phyloP scores from a whole-genome alignment of 805 yeast genomes.

The Candida dendrica region DNA sequence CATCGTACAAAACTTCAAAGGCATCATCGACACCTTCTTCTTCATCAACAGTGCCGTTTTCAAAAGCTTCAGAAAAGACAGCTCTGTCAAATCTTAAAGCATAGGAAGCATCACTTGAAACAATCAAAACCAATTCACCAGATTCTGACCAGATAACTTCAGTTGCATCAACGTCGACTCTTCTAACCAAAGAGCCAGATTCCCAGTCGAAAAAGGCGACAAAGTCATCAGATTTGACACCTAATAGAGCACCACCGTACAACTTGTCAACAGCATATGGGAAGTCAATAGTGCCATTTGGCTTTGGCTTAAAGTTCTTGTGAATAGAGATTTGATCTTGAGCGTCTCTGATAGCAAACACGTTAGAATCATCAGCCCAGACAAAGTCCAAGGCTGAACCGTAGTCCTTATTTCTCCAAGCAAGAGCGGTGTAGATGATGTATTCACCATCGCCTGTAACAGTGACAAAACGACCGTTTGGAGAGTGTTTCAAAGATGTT shows the following conservation, averaged over 20 bases:
- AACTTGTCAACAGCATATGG: constrained; percentile 72
- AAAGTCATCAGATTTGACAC: constrained; percentile 77
- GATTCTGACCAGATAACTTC: constrained; percentile 90
- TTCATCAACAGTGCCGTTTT: constrained; percentile 49
- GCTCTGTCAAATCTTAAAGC: constrained; percentile 70
- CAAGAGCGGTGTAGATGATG: constrained; percentile 90
- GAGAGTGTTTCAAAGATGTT: constrained; percentile 79
- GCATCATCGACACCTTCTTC: constrained; percentile 88
- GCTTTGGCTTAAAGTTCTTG: constrained; percentile 79
- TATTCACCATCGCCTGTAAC: constrained; percentile 98
- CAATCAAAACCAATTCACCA: constrained; percentile 79
- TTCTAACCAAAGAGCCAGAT: constrained; percentile 71
- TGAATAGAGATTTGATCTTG: constrained; percentile 58
- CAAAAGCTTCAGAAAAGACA: constrained; percentile 54
- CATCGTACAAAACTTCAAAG: constrained; percentile 78
- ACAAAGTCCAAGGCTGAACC: constrained; percentile 88
- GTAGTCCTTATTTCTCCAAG: constrained; percentile 94
- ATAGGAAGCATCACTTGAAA: constrained; percentile 66
- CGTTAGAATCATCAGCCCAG: constrained; percentile 90
- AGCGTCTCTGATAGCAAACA: constrained; percentile 76
- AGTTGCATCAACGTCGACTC: constrained; percentile 78
- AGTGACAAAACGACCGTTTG: constrained; percentile 94
- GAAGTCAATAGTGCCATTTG: constrained; percentile 55
- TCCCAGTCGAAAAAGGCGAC: constrained; percentile 94
- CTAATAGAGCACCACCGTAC: constrained; percentile 84